Conservation (phyloP, 306 rosid genomes). For the Lablab purpureus region DNA sequence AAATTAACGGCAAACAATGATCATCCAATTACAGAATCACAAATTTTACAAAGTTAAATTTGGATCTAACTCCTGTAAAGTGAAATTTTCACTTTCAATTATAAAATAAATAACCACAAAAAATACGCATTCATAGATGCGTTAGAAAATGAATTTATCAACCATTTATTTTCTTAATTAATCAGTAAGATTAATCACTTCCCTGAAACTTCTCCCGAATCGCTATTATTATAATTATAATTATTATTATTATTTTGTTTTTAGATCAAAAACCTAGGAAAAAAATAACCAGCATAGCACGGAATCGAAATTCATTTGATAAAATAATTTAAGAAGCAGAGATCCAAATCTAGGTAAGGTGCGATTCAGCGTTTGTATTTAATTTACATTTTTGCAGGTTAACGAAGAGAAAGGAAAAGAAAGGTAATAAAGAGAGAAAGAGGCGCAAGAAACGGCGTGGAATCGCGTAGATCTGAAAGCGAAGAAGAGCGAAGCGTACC, state of each 20-base stretch:
- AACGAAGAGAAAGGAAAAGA: background rate
- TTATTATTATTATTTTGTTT: too few species aligned
- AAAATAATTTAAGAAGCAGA: background rate
- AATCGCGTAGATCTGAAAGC: slow-evolving; percentile 32
- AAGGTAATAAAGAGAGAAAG: background rate
- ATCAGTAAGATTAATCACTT: background rate
- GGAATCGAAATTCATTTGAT: background rate
- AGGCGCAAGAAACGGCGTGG: slow-evolving; percentile 4
- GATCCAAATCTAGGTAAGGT: background rate
- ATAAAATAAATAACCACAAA: background rate
- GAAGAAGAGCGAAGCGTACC: slow-evolving; percentile 29
- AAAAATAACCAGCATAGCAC: background rate
- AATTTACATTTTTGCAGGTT: background rate
- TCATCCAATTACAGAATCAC: slow-evolving; percentile 15
- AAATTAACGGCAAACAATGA: background rate
- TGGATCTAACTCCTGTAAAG: background rate
- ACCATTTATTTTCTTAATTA: background rate
- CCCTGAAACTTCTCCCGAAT: background rate
- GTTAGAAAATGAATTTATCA: background rate
- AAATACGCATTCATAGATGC: background rate
- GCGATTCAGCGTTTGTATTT: background rate
- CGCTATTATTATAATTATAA: background rate
- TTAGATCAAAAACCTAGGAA: slow-evolving; percentile 29
- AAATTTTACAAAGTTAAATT: background rate
- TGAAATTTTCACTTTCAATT: background rate